Percentiles rank a stretch among this genome's conserved stretches.
These are phyloP conservation scores for Vitis labrusca DNA, from an alignment of 164 flowering plant species.

Conservation along the genomic window DNA sequence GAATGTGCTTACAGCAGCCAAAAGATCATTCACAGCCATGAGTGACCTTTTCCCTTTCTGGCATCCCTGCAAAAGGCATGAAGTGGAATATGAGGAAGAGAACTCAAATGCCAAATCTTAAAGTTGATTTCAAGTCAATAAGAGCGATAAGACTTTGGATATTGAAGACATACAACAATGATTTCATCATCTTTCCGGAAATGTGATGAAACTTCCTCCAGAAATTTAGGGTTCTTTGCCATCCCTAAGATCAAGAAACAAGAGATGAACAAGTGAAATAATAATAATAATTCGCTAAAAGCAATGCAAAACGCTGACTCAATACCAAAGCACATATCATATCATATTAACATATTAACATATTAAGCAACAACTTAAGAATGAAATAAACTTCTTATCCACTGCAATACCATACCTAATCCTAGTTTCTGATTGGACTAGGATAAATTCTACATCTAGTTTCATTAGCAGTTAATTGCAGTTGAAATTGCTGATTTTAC, in stretches of 20 bases:
- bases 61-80: constrained; percentile 62
- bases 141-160: neutral
- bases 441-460: no score
- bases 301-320: no score
- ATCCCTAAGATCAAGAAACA: constrained; percentile 47
- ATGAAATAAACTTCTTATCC: no score
- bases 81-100: neutral
- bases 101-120: neutral
- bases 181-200: constrained; percentile 79
- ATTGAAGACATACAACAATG: constrained; percentile 56
- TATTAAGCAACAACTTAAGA: no score
- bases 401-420: no score
- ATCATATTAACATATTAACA: no score
- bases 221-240: constrained; percentile 72
- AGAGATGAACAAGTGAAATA: neutral
- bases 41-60: constrained; percentile 79
- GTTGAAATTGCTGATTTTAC: no score
- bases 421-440: no score
- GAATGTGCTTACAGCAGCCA: constrained; percentile 61
- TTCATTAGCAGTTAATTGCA: no score
- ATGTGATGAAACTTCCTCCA: constrained; percentile 53
- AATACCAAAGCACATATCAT: no score
- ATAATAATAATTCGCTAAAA: neutral
- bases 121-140: neutral
- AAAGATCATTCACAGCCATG: constrained; percentile 83